Evolutionary conservation across 176 grass and related monocot species (phyloP).

Genomic region (Themeda triandra): DNA sequence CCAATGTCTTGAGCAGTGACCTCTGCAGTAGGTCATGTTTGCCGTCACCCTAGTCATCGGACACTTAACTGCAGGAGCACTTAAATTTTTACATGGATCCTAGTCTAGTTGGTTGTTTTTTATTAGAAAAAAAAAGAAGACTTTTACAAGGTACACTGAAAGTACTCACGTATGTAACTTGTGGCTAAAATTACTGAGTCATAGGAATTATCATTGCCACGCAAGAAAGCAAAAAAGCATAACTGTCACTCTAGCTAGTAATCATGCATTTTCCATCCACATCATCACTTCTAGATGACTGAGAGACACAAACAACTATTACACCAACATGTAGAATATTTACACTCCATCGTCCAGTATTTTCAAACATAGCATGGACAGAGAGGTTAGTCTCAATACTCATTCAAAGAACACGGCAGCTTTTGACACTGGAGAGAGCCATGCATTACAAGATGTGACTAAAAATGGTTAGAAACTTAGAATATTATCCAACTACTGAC

Average conservation of each 20-base stretch:
- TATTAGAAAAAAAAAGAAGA: too few species aligned
- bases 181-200: not conserved
- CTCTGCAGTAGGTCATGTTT: not conserved
- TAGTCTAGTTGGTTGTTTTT: too few species aligned
- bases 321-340: not conserved
- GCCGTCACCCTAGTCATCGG: not conserved
- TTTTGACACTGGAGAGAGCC: not conserved
- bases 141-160: too few species aligned
- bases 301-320: not conserved
- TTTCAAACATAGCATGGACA: not conserved
- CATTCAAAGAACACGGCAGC: not conserved
- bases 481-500: not conserved
- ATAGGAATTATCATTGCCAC: not conserved
- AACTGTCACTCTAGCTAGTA: not conserved
- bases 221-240: not conserved
- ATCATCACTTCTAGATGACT: not conserved
- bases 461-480: not conserved
- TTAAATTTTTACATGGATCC: not conserved
- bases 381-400: too few species aligned
- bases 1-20: not conserved
- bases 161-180: too few species aligned
- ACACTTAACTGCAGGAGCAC: not conserved
- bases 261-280: not conserved
- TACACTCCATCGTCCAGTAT: too few species aligned
- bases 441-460: not conserved